Evolutionary conservation across 768 basidiomycete genomes (phyloP).

Genomic region (Lactarius deliciosus): DNA sequence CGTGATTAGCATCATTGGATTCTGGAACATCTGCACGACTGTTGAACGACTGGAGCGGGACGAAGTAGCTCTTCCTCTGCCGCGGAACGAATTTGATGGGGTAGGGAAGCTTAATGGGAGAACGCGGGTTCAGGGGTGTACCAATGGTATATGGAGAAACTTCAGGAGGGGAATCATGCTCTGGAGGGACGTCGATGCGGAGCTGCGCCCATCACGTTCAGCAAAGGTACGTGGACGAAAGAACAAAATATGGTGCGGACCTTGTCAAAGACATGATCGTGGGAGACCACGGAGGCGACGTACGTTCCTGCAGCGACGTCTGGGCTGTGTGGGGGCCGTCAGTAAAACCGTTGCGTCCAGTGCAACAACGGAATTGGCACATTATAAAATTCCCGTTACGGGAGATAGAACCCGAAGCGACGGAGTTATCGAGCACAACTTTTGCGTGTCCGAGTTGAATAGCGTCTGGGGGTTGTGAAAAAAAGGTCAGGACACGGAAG

Average conservation of each 20-base stretch:
- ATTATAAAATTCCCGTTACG: constrained; percentile 64
- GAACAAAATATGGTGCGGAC: constrained; percentile 39
- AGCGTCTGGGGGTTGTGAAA: constrained; percentile 28
- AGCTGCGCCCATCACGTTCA: constrained; percentile 43
- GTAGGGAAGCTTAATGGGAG: constrained; percentile 55
- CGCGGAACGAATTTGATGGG: constrained; percentile 59
- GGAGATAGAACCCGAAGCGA: constrained; percentile 51
- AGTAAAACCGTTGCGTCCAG: background rate
- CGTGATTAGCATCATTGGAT: constrained; percentile 85
- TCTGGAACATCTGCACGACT: constrained; percentile 72
- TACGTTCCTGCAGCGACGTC: constrained; percentile 70
- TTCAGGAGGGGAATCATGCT: constrained; percentile 46
- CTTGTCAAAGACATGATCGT: constrained; percentile 70
- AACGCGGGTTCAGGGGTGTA: constrained; percentile 62
- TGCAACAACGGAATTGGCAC: constrained; percentile 41
- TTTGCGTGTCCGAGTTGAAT: constrained; percentile 53
- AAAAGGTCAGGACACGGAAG: constrained; percentile 22
- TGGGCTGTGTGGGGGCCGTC: constrained; percentile 44
- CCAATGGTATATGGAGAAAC: constrained; percentile 65
- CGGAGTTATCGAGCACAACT: constrained; percentile 61
- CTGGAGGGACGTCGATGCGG: constrained; percentile 58
- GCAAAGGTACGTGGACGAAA: background rate
- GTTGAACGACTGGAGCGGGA: constrained; percentile 71
- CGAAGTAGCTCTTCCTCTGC: constrained; percentile 61
- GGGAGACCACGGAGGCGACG: constrained; percentile 63